Evolutionary conservation across 129 eudicot species (phyloP).

Genomic region (Lactuca sativa): DNA sequence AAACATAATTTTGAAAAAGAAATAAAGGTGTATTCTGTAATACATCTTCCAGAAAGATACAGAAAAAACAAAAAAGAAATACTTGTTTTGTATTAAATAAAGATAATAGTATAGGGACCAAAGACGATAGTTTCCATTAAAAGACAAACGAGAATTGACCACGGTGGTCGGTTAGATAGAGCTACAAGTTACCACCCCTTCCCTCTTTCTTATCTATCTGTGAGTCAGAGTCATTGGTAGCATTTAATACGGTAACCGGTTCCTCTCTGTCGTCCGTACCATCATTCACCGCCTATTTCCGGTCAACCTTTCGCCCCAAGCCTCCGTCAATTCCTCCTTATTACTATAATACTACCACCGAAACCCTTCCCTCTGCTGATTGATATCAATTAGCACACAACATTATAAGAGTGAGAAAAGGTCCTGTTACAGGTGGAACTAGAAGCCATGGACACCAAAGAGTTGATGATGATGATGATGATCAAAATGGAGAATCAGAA

Average conservation of each 20-base stretch:
- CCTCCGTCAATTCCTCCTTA: not conserved
- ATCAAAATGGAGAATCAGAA: conserved; percentile 39
- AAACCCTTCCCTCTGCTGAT: conserved; percentile 23
- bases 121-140: not conserved
- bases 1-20: not conserved
- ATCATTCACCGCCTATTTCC: conserved; percentile 26
- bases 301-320: conserved; percentile 32
- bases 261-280: conserved; percentile 26
- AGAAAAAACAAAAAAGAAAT: not conserved
- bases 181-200: conserved; percentile 29
- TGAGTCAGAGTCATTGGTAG: conserved; percentile 17
- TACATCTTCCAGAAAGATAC: not conserved
- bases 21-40: not conserved
- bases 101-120: not conserved
- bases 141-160: conserved; percentile 7
- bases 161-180: conserved; percentile 18
- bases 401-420: not conserved
- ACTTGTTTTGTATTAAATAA: not conserved
- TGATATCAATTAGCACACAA: not conserved
- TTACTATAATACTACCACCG: not conserved
- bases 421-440: not conserved
- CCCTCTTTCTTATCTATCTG: not conserved
- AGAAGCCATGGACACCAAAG: not conserved
- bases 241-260: conserved; percentile 32
- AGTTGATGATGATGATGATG: conserved; percentile 20